phyloP scores from a whole-genome alignment of 2,329 filamentous ascomycete genomes.

The Pseudocercospora crystallina region DNA sequence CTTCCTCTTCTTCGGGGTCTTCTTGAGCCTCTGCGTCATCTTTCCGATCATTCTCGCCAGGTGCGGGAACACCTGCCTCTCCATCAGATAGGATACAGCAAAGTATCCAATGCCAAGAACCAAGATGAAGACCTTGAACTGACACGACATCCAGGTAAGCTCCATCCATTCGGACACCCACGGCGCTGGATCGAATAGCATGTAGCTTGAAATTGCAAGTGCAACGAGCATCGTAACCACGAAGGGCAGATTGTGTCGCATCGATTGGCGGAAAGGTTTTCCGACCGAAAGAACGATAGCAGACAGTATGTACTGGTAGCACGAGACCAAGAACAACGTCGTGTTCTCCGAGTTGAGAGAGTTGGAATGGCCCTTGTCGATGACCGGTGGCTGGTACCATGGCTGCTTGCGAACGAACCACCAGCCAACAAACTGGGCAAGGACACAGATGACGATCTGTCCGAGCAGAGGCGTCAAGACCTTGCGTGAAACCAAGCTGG shows the following conservation, averaged over 20 bases:
- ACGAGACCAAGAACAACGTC: slow-evolving; percentile 81
- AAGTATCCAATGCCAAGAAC: slow-evolving; percentile 70
- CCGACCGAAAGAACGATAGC: slow-evolving; percentile 91
- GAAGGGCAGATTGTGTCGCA: slow-evolving; percentile 81
- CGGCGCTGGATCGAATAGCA: slow-evolving; percentile 72
- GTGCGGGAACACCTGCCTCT: slow-evolving; percentile 67
- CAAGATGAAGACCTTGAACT: slow-evolving; percentile 73
- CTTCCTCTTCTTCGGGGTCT: slow-evolving; percentile 72
- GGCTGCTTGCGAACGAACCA: slow-evolving; percentile 71
- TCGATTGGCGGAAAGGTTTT: slow-evolving; percentile 79
- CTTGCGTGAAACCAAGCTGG: slow-evolving; percentile 87
- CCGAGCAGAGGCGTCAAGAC: slow-evolving; percentile 86
- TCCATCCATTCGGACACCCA: slow-evolving; percentile 78
- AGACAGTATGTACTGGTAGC: slow-evolving; percentile 91
- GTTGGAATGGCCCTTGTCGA: slow-evolving; percentile 77
- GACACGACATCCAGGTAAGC: slow-evolving; percentile 70
- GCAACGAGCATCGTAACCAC: slow-evolving; percentile 71
- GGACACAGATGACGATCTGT: slow-evolving; percentile 78
- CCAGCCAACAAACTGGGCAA: slow-evolving; percentile 74
- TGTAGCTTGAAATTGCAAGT: slow-evolving; percentile 69
- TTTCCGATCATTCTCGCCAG: slow-evolving; percentile 68
- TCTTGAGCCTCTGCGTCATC: slow-evolving; percentile 57
- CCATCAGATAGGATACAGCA: slow-evolving; percentile 65
- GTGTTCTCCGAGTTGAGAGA: slow-evolving; percentile 93
- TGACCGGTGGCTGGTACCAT: slow-evolving; percentile 81